These are phyloP conservation scores for Rhizopogon sp. DNA, from an alignment of 768 basidiomycete species.

Conservation along the genomic window DNA sequence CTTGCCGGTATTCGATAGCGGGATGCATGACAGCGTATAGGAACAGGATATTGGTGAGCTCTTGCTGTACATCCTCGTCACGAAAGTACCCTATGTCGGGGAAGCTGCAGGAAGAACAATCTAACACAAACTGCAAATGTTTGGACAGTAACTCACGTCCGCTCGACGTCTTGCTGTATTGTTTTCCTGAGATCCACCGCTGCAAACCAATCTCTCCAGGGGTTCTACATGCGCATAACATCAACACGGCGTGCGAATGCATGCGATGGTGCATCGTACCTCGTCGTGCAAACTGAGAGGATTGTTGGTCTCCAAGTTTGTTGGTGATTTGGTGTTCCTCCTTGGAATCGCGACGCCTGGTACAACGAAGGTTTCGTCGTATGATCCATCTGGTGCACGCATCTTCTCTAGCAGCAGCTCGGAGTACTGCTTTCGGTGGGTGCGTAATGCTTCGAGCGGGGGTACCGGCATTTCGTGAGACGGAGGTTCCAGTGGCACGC, in stretches of 20 bases:
- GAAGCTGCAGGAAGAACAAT: conserved; percentile 51
- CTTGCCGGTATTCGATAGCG: conserved; percentile 90
- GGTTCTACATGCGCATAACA: conserved; percentile 50
- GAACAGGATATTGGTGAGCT: conserved; percentile 85
- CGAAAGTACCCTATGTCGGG: conserved; percentile 96
- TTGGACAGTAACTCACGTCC: conserved; percentile 63
- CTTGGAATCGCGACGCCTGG: conserved; percentile 43
- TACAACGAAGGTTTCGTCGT: conserved; percentile 59
- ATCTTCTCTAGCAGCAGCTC: conserved; percentile 61
- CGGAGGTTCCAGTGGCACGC: conserved; percentile 50
- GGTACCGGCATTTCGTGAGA: conserved; percentile 31
- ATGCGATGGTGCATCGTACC: conserved; percentile 31
- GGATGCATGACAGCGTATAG: conserved; percentile 76
- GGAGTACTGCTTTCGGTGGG: conserved; percentile 52
- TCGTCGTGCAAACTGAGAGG: conserved; percentile 77
- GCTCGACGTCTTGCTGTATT: conserved; percentile 91
- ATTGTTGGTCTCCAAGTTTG: conserved; percentile 68
- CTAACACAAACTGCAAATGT: background rate
- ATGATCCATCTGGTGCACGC: conserved; percentile 82
- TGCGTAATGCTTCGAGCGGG: conserved; percentile 38
- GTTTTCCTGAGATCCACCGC: conserved; percentile 85
- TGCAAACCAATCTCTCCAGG: conserved; percentile 93
- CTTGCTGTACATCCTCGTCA: conserved; percentile 62
- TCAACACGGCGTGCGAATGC: background rate
- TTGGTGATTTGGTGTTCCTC: conserved; percentile 21